Base-by-base conservation (phyloP, 225 moss, liverwort and hornwort genomes). In the Pseudisothecium myosuroides region DNA sequence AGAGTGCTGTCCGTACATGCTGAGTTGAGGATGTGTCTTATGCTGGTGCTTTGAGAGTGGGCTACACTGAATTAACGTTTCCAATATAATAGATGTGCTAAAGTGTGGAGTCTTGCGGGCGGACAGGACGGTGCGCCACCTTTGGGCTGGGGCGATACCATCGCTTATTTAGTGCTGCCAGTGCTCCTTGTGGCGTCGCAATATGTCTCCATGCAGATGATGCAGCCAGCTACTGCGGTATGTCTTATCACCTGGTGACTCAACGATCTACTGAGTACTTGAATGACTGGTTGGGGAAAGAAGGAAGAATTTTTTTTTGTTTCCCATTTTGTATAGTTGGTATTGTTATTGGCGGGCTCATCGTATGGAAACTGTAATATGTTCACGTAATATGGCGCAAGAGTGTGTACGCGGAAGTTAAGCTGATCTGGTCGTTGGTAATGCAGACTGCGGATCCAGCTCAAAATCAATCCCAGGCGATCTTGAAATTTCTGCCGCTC, bases 151-250 rank as follows among this genome's bases (percentile, higher is more conserved):
- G 2, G 87, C 67, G 99, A 99, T 80, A 97, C 97, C 17, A 68
- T 90, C 47, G 93, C 96, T 63, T 99, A 99, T 80, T 87, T 99
- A 50, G 92, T 97, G 63, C 92, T 99, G 80, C 99, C 99, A 49
- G 92, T 97, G 52, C 95, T 99, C 28, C 95, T 99, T 31, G 66
- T 99, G 69, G 93, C 76, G 49, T 99, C 99, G 36, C 99, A 99
- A 86, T 99, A 90, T 80, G 80, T 96, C 68, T 99, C 99, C 83
- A 99, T 97, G 99, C 99, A 99, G 89, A 92, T 99, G 89, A 99
- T 99, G 99, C 99, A 99, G 87, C 99, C 99, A 87, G 93, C 97
- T 60, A 89, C 89, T 61, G 55, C 93, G 92, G 95, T 94, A 89
- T 58, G 88, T 85, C 24, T 68, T 81, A 37, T 10, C 55, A 69